Evolutionary conservation across 2,329 filamentous ascomycete species (phyloP).

Genomic region (Zymoseptoria tritici): DNA sequence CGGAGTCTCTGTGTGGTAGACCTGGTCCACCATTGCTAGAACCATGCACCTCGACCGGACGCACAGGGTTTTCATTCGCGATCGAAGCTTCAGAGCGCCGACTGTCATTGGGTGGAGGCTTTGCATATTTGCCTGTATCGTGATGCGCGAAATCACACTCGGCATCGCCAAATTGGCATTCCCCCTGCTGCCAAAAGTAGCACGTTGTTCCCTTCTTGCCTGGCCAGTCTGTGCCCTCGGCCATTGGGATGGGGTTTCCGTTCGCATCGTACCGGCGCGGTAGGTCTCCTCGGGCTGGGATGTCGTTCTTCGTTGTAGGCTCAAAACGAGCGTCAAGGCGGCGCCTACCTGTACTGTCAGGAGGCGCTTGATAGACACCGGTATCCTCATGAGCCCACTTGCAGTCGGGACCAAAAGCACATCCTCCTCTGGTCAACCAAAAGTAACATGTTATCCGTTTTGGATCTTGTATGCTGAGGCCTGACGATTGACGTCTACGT

Average conservation of each 20-base stretch:
- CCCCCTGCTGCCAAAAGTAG: constrained; percentile 7
- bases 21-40: background rate
- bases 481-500: background rate
- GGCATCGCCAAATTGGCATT: constrained; percentile 2
- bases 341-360: background rate
- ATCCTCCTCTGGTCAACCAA: constrained; percentile 1
- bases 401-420: constrained; percentile 1
- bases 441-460: background rate
- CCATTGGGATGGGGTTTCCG: background rate
- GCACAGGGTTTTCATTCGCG: background rate
- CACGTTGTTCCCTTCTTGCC: constrained; percentile 8
- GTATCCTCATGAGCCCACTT: constrained; percentile 1
- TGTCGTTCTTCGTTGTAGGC: background rate
- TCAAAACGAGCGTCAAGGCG: background rate
- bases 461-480: background rate
- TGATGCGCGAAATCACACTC: constrained; percentile 4
- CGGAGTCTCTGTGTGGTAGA: background rate
- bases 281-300: background rate
- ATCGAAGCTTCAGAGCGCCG: background rate
- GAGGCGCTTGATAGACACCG: background rate
- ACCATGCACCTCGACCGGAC: background rate
- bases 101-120: constrained; percentile 4
- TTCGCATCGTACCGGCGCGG: background rate
- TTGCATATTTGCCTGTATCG: constrained; percentile 1
- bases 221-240: background rate